A percentile compares a stretch with the other conserved stretches of the same genome.
These are phyloP conservation scores for Zelonia costaricensis DNA, from an alignment of 208 protist genomes.

Conservation along the genomic window DNA sequence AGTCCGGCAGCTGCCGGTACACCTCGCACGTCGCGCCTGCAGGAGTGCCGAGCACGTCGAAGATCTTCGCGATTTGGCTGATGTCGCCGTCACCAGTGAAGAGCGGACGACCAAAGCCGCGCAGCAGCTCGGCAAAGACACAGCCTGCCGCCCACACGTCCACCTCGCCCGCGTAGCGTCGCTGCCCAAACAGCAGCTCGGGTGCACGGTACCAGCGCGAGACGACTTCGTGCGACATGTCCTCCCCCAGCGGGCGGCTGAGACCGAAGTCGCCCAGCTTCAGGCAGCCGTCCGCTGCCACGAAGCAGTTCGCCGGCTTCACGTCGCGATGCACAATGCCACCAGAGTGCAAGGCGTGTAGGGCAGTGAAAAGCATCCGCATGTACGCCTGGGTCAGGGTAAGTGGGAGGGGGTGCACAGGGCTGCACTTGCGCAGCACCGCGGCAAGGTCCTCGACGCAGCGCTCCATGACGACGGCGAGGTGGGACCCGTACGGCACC, in stretches of 20 bases:
- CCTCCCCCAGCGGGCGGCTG: constrained; percentile 78
- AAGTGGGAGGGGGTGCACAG: constrained; percentile 30
- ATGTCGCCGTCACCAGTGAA: constrained; percentile 92
- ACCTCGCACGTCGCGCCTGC: constrained; percentile 81
- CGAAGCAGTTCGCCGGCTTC: constrained; percentile 88
- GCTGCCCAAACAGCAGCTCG: constrained; percentile 97
- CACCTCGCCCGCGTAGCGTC: constrained; percentile 93
- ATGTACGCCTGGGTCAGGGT: constrained; percentile 31
- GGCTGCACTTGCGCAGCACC: constrained; percentile 35
- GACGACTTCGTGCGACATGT: constrained; percentile 95
- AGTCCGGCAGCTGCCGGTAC: constrained; percentile 94
- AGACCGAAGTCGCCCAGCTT: constrained; percentile 97
- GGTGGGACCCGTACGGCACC: constrained; percentile 47
- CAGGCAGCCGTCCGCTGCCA: constrained; percentile 48
- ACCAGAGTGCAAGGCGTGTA: constrained; percentile 60
- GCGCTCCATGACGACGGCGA: constrained; percentile 83
- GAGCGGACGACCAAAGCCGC: constrained; percentile 77
- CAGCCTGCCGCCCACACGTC: constrained; percentile 96
- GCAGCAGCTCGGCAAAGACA: constrained; percentile 98
- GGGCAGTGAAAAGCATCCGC: constrained; percentile 63
- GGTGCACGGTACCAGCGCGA: constrained; percentile 99
- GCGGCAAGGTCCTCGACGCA: constrained; percentile 60
- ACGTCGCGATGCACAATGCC: constrained; percentile 88
- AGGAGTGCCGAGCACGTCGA: constrained; percentile 97
- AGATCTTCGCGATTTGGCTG: constrained; percentile 88